Evolutionary conservation across 805 yeast species (phyloP), one percentile per base, ranked within the genome.

Genomic region (Nakazawaea laoshanensis): DNA sequence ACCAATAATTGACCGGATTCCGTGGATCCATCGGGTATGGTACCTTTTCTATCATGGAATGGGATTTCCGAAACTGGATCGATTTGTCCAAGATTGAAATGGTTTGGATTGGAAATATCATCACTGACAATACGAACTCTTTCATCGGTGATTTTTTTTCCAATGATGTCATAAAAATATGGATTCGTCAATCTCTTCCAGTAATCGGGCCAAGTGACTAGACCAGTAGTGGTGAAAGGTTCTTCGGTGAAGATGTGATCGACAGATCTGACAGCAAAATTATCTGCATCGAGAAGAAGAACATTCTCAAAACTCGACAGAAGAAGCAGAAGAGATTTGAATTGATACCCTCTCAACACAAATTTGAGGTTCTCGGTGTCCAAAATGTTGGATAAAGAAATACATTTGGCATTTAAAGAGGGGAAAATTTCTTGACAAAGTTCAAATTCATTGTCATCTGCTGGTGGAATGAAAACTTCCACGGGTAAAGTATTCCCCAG

Each of bases 141-240:
- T 54, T 40, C 33, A 44, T 3, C 61, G 10, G 53, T 50, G 10
- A 57, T 28, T 12, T 42, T 29, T n/a, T 58, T 49, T 5, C 62
- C 67, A 0, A 74, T 66, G 19, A 71, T 56, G 16, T 56, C 43
- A 43, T 67, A 71, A 43, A 57, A 71, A 23, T 48, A 46, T 3
- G 77, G 77, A 17, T 68, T 64, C 0, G 76, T 69, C 6, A 71
- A 66, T 27, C 78, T 55, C 43, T 64, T 62, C 78, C 78, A 71
- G 44, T 68, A 71, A 45, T 71, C 78, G 2, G 78, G 78, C 77
- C 77, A 71, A 20, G 73, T 44, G 7, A 77, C 55, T 43, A 74
- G 48, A 29, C 81, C 77, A 27, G 60, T 53, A 6, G 61, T 49
- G 6, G 38, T 40, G 53, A 70, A 84, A 2, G 85, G 79, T 32